Percentiles rank a stretch among this genome's conserved stretches.
Evolutionary conservation across 805 yeast genomes (phyloP).

Genomic region (Suhomyces vadensis): DNA sequence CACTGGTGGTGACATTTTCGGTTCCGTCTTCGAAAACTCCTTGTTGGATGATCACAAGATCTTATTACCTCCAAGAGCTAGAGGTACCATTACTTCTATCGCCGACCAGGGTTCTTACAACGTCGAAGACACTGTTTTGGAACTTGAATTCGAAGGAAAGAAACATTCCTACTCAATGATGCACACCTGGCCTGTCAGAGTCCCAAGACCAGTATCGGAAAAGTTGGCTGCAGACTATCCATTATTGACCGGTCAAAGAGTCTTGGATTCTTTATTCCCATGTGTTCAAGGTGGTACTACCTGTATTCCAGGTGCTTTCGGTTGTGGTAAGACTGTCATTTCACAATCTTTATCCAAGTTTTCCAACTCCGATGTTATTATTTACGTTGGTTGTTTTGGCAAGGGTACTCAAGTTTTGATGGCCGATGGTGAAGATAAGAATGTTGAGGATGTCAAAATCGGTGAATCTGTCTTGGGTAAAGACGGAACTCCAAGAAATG

Average conservation of each 20-base stretch:
- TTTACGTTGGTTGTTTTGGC: constrained; percentile 73
- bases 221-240: constrained; percentile 93
- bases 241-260: constrained; percentile 97
- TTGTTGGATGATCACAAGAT: constrained; percentile 90
- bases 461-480: constrained; percentile 45
- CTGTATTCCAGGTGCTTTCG: constrained; percentile 99
- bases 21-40: constrained; percentile 91
- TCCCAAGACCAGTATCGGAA: constrained; percentile 97
- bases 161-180: constrained; percentile 82
- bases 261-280: constrained; percentile 94
- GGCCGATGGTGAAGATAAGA: constrained; percentile 41
- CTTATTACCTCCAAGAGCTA: constrained; percentile 94
- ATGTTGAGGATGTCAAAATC: constrained; percentile 34
- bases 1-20: constrained; percentile 97
- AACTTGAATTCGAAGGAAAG: constrained; percentile 92
- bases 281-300: constrained; percentile 99
- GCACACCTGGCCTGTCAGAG: constrained; percentile 99
- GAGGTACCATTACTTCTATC: constrained; percentile 91
- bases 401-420: constrained; percentile 44
- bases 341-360: constrained; percentile 96
- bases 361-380: constrained; percentile 95
- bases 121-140: constrained; percentile 85
- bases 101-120: constrained; percentile 90
- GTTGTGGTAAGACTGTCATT: constrained; percentile 98
- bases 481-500: constrained; percentile 43